These are phyloP conservation scores for Paramyrothecium sp. DNA, from an alignment of 2,329 filamentous ascomycete genomes.

Conservation along the genomic window DNA sequence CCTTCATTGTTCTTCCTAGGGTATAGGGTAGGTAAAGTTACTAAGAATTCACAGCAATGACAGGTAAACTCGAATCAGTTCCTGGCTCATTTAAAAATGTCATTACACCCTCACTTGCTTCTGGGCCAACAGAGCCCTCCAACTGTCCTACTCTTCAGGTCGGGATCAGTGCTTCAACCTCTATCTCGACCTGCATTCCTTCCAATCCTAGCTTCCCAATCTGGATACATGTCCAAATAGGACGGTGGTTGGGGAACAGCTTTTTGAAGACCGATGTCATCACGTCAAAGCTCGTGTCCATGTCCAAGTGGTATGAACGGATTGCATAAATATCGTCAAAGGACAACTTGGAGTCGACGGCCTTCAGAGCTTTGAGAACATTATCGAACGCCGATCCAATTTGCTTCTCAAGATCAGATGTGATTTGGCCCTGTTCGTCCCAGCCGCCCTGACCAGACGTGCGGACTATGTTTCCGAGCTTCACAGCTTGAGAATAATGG, in stretches of 20 bases:
- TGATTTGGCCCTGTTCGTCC: slow-evolving; percentile 9
- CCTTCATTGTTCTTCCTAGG: too few species aligned
- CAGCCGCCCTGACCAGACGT: slow-evolving; percentile 11
- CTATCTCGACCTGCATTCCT: slow-evolving; percentile 11
- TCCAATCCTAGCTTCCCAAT: slow-evolving; percentile 10
- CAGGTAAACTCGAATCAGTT: too few species aligned
- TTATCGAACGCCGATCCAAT: slow-evolving; percentile 6
- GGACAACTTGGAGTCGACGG: slow-evolving; percentile 1
- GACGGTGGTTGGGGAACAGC: slow-evolving; percentile 9
- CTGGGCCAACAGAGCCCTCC: too few species aligned
- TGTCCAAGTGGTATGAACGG: slow-evolving; percentile 7
- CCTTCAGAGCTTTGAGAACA: slow-evolving; percentile 4
- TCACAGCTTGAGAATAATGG: slow-evolving; percentile 12
- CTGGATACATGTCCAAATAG: slow-evolving; percentile 10
- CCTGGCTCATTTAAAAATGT: too few species aligned
- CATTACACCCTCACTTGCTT: too few species aligned
- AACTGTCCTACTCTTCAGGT: too few species aligned
- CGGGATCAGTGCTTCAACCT: slow-evolving; percentile 1
- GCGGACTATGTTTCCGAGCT: slow-evolving; percentile 7
- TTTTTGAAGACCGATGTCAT: slow-evolving; percentile 9
- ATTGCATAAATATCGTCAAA: slow-evolving; percentile 8
- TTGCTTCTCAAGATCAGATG: slow-evolving; percentile 3
- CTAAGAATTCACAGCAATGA: too few species aligned
- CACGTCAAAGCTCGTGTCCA: slow-evolving; percentile 10
- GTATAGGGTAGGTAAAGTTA: too few species aligned